Base-by-base conservation (phyloP, 495 filamentous ascomycete species). In the Astrocystis sublimbata region DNA sequence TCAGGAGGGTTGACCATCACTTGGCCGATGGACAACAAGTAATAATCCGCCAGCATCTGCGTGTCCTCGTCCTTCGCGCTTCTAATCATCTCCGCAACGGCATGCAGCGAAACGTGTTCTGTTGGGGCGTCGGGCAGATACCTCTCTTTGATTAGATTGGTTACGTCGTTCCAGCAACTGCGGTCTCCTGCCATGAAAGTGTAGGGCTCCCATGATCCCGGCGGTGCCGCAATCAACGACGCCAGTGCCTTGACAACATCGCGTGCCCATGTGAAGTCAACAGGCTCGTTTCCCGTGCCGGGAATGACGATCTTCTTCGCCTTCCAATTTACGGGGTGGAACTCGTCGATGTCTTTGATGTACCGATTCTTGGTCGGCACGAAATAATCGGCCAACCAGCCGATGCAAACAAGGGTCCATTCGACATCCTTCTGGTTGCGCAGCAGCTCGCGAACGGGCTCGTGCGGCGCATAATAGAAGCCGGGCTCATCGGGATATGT, bases 261-360 rank as follows among this genome's bases (percentile, higher is more conserved):
- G 8, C 49, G 28, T 13, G 49, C 49, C 49, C 49, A 53, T 21
- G 49, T 53, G 49, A 53, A 53, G 36, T 53, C 49, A 28, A 53
- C 30, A n/a, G 49, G 49, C 49, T 53, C 49, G 19, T 38, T 38
- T 38, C 49, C 49, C 4, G 49, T 53, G 6, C 49, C 49, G 2
- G 49, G 49, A 13, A 53, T 53, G 9, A 35, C 28, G 24, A 53
- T 53, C 33, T 53, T 38, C 12, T 38, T 8, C 15, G 28, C 49
- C 21, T 17, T n/a, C 49, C 49, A 53, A 13, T 53, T 38, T n/a
- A 53, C 15, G 6, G 49, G 49, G 36, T 53, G 49, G 28, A 53
- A 53, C 30, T 13, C 49, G 28, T 19, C 30, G 5, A 53, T 53
- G 23, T 53, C 49, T 13, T 23, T 33, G 45, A 49, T 53, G 33